Evolutionary conservation across 257 asterid genomes (phyloP).

Genomic region (Solanum medicagineum): DNA sequence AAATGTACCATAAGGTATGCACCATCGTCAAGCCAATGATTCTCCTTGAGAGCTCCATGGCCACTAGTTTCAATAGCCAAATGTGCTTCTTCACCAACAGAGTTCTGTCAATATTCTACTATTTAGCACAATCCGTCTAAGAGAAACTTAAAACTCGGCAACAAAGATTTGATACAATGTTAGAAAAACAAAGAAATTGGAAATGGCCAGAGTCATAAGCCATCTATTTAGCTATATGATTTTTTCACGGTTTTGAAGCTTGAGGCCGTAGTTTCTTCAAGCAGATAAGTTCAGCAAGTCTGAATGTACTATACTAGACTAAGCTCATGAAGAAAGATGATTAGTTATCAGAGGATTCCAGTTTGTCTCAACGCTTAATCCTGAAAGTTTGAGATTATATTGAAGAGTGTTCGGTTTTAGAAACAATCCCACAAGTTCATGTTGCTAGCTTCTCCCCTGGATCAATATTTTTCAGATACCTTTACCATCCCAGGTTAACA

Average conservation of each 20-base stretch:
- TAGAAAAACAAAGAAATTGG: background rate
- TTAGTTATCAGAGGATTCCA: background rate
- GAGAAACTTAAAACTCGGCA: background rate
- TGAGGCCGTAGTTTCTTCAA: background rate
- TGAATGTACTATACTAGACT: background rate
- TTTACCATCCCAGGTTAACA: background rate
- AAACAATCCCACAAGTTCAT: background rate
- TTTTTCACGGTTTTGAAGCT: background rate
- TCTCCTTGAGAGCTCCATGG: conserved; percentile 99
- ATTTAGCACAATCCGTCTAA: background rate
- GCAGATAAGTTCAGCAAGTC: background rate
- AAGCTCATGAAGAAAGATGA: background rate
- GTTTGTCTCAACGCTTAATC: background rate
- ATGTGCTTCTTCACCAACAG: conserved; percentile 81
- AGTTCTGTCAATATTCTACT: conserved; percentile 47
- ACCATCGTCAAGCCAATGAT: conserved; percentile 98
- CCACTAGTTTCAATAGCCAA: conserved; percentile 99
- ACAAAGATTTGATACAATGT: background rate
- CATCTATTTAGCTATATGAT: background rate
- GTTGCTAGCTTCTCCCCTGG: background rate
- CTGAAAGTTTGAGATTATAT: background rate
- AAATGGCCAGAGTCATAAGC: background rate
- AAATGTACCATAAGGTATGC: conserved; percentile 87
- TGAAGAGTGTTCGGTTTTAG: background rate
- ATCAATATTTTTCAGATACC: background rate